Base-by-base conservation (phyloP, 306 rosid genomes). In the Casuarina equisetifolia region DNA sequence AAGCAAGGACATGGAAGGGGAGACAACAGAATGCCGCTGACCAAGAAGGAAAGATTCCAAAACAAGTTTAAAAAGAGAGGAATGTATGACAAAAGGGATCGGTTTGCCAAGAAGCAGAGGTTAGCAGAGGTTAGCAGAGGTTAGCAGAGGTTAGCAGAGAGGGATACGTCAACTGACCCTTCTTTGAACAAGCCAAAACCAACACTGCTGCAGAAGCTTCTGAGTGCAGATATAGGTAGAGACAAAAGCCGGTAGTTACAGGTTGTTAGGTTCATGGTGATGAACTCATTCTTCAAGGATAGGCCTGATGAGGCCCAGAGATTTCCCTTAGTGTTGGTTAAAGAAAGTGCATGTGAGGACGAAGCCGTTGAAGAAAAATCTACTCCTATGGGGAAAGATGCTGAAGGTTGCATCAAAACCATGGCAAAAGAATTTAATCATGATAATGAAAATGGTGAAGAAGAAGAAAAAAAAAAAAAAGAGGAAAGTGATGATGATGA, bases 241-340 rank as follows among this genome's bases (percentile, higher is more conserved):
- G 97, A 95, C 68, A 91, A 84, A 71, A 82, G 85, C 82, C 85
- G 73, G 75, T 59, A 92, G 75, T 49, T 86, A 78, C 97, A 95
- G 85, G 94, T 79, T 78, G 89, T 95, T 77, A 88, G 97, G 86
- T 95, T 95, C 92, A 89, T 90, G 90, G 87, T 76, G 67, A 82
- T 79, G 76, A 95, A 95, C 77, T 91, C 91, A 44, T 92, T 92
- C 84, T 92, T 95, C 79, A 80, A 85, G 74, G 84, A 90, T 69
- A 78, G 75, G 82, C 91, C 90, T 15, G 86, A 85, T 44, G 88
- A 88, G 82, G 92, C 91, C 0, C 82, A 92, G 76, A 80, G 69
- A 55, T 87, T 88, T 77, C 99, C 97, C 0, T 52, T 80, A 3
- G 89, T 87, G 2, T n/a, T 73, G 32, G 76, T 86, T 42, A 85